phyloP scores from a whole-genome alignment of 1,284 basidiomycete genomes.

The Boletus mariae region DNA sequence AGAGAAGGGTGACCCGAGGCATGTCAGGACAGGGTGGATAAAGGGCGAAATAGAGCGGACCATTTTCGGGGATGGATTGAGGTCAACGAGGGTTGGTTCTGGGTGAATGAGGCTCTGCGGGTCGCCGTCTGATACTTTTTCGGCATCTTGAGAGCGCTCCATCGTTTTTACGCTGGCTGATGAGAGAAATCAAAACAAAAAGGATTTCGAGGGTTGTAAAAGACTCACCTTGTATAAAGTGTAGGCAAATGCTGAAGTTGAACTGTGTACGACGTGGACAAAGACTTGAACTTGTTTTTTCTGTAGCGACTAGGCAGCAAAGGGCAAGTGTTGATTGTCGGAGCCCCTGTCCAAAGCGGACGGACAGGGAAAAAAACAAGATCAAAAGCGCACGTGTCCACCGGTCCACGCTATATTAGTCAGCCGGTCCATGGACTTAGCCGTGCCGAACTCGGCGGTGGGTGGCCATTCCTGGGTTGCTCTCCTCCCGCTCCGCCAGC shows the following conservation, averaged over 20 bases:
- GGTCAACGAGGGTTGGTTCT: constrained; percentile 31
- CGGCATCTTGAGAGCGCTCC: constrained; percentile 22
- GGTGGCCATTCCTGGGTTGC: background rate
- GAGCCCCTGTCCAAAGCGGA: constrained; percentile 36
- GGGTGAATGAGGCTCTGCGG: constrained; percentile 6
- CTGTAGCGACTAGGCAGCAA: background rate
- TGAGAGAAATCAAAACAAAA: constrained; percentile 27
- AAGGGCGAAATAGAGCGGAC: constrained; percentile 30
- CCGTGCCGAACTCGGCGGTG: constrained; percentile 15
- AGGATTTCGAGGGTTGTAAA: no score
- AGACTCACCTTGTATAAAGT: background rate
- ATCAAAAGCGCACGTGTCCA: constrained; percentile 33
- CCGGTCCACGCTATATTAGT: constrained; percentile 20
- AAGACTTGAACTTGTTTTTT: background rate
- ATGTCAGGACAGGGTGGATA: constrained; percentile 30
- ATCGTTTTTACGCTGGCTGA: constrained; percentile 33
- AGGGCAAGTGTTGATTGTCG: constrained; percentile 30
- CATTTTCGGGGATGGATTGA: constrained; percentile 29
- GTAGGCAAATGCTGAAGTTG: background rate
- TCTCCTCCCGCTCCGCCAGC: background rate
- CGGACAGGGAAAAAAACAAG: constrained; percentile 36
- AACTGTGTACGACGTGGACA: no score
- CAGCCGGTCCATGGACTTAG: constrained; percentile 29
- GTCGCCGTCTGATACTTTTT: constrained; percentile 20
- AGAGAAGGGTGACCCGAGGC: constrained; percentile 26